These are phyloP conservation scores for Carex cristatella DNA, from an alignment of 176 grass and related monocot genomes.

Conservation along the genomic window DNA sequence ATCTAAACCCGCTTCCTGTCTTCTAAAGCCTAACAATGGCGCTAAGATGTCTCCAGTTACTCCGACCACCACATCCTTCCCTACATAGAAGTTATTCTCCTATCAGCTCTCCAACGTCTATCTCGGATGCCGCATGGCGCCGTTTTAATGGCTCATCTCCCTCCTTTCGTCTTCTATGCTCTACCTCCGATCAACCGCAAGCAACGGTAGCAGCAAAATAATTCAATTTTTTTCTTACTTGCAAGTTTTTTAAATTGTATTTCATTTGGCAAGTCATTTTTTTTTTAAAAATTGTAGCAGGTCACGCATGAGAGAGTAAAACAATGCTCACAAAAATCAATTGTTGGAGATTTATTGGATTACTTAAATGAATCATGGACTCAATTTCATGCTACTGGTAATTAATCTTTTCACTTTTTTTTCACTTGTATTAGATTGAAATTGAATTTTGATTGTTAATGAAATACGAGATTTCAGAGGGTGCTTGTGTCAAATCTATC, in stretches of 20 bases:
- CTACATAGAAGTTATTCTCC: neutral
- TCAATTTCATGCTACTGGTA: slow-evolving; percentile 94
- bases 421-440: neutral
- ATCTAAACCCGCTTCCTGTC: neutral
- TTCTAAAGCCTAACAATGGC: slow-evolving; percentile 16
- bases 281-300: neutral
- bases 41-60: slow-evolving; percentile 12
- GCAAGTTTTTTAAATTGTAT: neutral
- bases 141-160: neutral
- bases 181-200: slow-evolving; percentile 16
- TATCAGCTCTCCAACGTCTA: neutral
- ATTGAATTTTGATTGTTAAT: neutral
- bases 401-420: neutral
- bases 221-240: neutral
- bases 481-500: neutral
- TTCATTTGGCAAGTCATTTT: neutral
- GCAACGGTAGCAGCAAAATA: neutral
- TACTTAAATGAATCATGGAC: slow-evolving; percentile 99
- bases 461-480: neutral
- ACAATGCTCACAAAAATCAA: slow-evolving; percentile 28
- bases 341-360: slow-evolving; percentile 79
- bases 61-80: neutral
- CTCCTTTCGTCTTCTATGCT: slow-evolving; percentile 32
- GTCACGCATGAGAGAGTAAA: neutral
- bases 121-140: neutral